Evolutionary conservation across 257 asterid species (phyloP), one percentile per base, ranked within the genome.

Genomic region (Solanum chilense): DNA sequence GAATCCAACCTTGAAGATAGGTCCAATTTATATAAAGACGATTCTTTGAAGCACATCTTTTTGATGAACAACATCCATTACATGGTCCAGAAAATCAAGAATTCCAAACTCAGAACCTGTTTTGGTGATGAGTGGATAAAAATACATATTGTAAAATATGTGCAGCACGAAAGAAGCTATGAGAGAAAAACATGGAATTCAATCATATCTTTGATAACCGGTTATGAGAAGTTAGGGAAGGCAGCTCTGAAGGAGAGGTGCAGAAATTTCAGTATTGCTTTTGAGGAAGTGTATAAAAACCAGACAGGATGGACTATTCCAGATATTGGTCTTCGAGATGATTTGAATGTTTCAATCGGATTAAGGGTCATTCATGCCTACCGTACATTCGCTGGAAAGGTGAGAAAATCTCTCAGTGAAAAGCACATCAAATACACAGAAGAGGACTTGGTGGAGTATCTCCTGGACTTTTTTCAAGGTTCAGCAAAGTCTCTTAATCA

Each of bases 41-140:
- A 10, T 44, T 78, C 94, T 7, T 87, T 94, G 89, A 92, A 89
- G 91, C 95, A 94, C 29, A 85, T 94, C 56, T 93, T 94, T 56
- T 74, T 95, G 94, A 94, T 94, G 96, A 95, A 95, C 84, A 95
- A 94, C 86, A 90, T 93, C 68, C 98, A 94, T 87, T 95, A 95
- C 93, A 95, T 94, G 92, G 98, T 92, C 76, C 85, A 71, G 35
- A 94, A 92, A 90, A 90, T 94, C 71, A 86, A 86, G 84, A 82
- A 89, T 39, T 94, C 98, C 2, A 85, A 89, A 76, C 85, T 93
- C 37, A 69, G 93, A 60, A 85, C 85, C 6, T 92, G 90, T 77
- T 93, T 94, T 14, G 98, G 95, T 33, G 95, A 93, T 74, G 93
- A 93, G 21, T 95, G 98, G 98, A 88, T 92, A 49, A 86, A 87